Percentiles rank a stretch among this genome's conserved stretches.
Conservation (phyloP, 768 basidiomycete genomes). For the Lanmaoa pseudosensibilis region DNA sequence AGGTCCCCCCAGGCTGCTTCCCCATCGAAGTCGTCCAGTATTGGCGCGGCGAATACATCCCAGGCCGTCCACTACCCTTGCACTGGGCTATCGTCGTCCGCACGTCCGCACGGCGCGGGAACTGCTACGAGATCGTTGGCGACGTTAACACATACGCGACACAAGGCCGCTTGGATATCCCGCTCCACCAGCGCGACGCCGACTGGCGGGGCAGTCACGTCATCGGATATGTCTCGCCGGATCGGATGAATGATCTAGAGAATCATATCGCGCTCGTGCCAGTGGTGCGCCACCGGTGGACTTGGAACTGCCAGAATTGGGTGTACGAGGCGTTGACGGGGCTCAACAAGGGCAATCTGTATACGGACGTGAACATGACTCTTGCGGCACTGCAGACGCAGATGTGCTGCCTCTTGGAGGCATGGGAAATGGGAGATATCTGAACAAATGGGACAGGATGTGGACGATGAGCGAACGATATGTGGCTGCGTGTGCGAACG, state of each 20-base stretch:
- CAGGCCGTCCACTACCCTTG: constrained; percentile 12
- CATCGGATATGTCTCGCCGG: constrained; percentile 21
- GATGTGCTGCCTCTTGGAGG: constrained; percentile 29
- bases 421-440: constrained; percentile 30
- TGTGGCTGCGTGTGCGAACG: neutral
- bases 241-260: constrained; percentile 8
- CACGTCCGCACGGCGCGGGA: constrained; percentile 17
- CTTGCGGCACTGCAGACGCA: constrained; percentile 21
- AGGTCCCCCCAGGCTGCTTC: constrained; percentile 18
- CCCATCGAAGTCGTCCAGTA: constrained; percentile 29
- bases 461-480: too few species aligned
- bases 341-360: constrained; percentile 10
- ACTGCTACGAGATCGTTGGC: constrained; percentile 27
- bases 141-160: constrained; percentile 19
- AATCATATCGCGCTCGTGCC: constrained; percentile 16
- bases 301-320: constrained; percentile 33
- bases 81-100: constrained; percentile 32
- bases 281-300: constrained; percentile 14
- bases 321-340: constrained; percentile 23
- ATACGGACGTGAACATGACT: constrained; percentile 19
- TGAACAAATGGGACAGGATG: neutral
- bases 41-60: constrained; percentile 25
- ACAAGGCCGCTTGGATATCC: constrained; percentile 12
- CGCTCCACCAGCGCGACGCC: neutral
- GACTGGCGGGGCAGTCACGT: constrained; percentile 27